Conservation (phyloP, 75 land plant genomes). For the Gnetum montanum region DNA sequence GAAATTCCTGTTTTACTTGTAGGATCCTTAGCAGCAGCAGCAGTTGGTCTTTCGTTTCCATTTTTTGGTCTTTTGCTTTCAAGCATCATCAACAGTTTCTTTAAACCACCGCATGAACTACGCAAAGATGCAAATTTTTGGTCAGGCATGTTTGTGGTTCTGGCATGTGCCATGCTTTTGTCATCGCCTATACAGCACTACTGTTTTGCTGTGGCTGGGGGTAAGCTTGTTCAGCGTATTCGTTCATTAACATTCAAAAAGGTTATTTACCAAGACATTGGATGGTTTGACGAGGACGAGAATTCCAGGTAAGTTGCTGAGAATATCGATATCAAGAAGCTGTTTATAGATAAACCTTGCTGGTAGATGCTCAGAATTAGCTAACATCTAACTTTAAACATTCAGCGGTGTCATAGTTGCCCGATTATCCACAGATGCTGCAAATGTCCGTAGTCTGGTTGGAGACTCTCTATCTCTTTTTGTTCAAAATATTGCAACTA, state of each 20-base stretch:
- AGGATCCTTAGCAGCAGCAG: slow-evolving; percentile 43
- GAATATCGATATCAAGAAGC: too few species aligned
- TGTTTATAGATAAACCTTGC: background rate
- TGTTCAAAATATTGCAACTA: slow-evolving; percentile 52
- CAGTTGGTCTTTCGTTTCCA: slow-evolving; percentile 49
- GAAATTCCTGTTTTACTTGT: slow-evolving; percentile 57
- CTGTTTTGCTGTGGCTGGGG: slow-evolving; percentile 60
- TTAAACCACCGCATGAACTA: slow-evolving; percentile 34
- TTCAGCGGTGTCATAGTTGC: slow-evolving; percentile 78
- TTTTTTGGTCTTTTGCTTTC: slow-evolving; percentile 54
- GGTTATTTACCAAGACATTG: slow-evolving; percentile 37
- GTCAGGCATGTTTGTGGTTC: slow-evolving; percentile 40
- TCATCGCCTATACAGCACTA: slow-evolving; percentile 26
- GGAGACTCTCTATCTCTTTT: slow-evolving; percentile 62
- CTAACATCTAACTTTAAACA: slow-evolving; percentile 3
- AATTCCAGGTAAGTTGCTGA: slow-evolving; percentile 32
- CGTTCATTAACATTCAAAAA: slow-evolving; percentile 44
- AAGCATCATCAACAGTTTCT: slow-evolving; percentile 42
- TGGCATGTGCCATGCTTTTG: slow-evolving; percentile 31
- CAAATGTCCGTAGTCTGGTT: slow-evolving; percentile 47
- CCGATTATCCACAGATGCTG: slow-evolving; percentile 78
- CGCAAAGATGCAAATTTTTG: slow-evolving; percentile 47
- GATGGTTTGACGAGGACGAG: slow-evolving; percentile 39
- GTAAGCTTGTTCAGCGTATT: slow-evolving; percentile 45
- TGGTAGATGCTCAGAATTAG: background rate